These are phyloP conservation scores for Trifolium pratense DNA, from an alignment of 306 rosid genomes.

Conservation along the genomic window DNA sequence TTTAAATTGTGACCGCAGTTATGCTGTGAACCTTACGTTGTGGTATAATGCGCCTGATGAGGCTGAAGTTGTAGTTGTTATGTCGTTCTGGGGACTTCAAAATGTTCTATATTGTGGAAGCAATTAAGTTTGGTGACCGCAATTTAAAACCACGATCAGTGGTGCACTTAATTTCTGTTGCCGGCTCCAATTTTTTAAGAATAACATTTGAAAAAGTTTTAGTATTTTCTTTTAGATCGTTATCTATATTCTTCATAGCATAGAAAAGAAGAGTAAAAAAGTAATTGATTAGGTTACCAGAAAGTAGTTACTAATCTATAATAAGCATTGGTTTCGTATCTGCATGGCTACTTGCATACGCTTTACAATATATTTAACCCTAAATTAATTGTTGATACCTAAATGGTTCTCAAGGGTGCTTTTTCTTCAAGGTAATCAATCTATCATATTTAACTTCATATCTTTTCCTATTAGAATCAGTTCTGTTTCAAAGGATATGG, in stretches of 20 bases:
- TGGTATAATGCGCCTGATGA: neutral
- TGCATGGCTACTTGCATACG: slow-evolving; percentile 19
- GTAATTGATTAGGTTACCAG: neutral
- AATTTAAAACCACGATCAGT: neutral
- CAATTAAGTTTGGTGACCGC: neutral
- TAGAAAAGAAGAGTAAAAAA: slow-evolving; percentile 15
- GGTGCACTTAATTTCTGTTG: neutral
- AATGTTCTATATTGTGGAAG: neutral
- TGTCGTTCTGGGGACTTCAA: neutral
- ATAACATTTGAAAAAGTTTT: neutral
- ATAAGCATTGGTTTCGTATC: slow-evolving; percentile 10
- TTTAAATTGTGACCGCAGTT: neutral
- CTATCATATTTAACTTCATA: slow-evolving; percentile 6
- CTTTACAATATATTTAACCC: neutral
- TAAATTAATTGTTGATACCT: slow-evolving; percentile 7
- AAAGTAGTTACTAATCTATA: slow-evolving; percentile 14
- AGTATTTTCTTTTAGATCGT: neutral
- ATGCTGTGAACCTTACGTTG: neutral
- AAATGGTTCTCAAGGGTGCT: slow-evolving; percentile 4
- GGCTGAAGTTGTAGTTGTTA: neutral
- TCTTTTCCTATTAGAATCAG: neutral
- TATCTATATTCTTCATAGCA: slow-evolving; percentile 4
- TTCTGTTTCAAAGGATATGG: slow-evolving; percentile 6
- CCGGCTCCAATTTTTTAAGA: neutral
- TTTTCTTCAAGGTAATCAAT: neutral